Conservation (phyloP, 768 basidiomycete species). For the Chiua virens region DNA sequence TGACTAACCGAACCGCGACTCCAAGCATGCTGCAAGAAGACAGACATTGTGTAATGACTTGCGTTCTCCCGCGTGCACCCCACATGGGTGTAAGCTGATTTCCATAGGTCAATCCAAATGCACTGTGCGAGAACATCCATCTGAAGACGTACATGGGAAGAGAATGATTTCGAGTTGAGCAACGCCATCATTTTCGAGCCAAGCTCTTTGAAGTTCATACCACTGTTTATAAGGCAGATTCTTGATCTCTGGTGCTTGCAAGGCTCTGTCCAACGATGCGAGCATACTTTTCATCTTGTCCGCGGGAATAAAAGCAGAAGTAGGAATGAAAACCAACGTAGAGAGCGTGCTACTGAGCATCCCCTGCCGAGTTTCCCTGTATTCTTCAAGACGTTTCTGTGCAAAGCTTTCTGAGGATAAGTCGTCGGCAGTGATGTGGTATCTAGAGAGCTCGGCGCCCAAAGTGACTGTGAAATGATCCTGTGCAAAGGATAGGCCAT, state of each 20-base stretch:
- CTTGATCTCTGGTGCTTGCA: slow-evolving; percentile 8
- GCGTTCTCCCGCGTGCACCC: slow-evolving; percentile 11
- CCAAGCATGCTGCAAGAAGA: slow-evolving; percentile 16
- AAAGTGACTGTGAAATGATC: slow-evolving; percentile 13
- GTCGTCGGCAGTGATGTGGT: slow-evolving; percentile 13
- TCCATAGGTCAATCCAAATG: too few species aligned
- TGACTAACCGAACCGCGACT: slow-evolving; percentile 13
- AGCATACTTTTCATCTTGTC: slow-evolving; percentile 11
- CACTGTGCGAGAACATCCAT: too few species aligned
- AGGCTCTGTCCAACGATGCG: slow-evolving; percentile 2
- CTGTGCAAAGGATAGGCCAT: slow-evolving; percentile 1
- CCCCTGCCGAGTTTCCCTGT: slow-evolving; percentile 7
- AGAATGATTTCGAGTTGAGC: slow-evolving; percentile 18
- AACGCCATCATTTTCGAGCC: slow-evolving; percentile 16
- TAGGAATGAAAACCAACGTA: slow-evolving; percentile 12
- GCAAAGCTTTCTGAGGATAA: slow-evolving; percentile 9
- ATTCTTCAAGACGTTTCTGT: slow-evolving; percentile 8
- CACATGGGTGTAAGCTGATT: slow-evolving; percentile 8
- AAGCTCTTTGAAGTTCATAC: slow-evolving; percentile 14
- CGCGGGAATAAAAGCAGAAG: slow-evolving; percentile 9
- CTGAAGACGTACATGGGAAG: slow-evolving; percentile 14
- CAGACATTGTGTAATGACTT: slow-evolving; percentile 6
- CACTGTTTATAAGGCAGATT: slow-evolving; percentile 11
- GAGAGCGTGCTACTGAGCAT: slow-evolving; percentile 17
- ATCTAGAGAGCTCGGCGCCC: slow-evolving; percentile 13